A percentile compares a stretch with the other conserved stretches of the same genome.
Evolutionary conservation across 768 basidiomycete species (phyloP).

Genomic region (Rhizopogon salebrosus): DNA sequence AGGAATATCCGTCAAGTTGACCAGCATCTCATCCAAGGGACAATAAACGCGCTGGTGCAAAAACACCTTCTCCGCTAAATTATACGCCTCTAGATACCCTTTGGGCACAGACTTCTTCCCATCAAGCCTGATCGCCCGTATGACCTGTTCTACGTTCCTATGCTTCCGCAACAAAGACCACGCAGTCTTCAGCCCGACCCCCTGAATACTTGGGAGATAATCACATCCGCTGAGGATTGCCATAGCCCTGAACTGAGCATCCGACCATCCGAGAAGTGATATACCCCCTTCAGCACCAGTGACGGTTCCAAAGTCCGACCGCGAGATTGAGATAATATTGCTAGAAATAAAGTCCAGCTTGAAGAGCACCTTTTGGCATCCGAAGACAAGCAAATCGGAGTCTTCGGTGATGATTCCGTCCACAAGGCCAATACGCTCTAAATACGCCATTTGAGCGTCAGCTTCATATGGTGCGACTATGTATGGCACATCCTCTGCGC

Average conservation of each 20-base stretch:
- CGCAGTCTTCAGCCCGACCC: conserved; percentile 93
- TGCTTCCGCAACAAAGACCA: conserved; percentile 75
- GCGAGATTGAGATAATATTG: conserved; percentile 63
- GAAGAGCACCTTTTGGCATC: conserved; percentile 89
- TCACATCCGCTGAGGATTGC: conserved; percentile 92
- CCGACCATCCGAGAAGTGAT: conserved; percentile 85
- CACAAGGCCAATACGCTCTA: conserved; percentile 77
- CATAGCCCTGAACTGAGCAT: conserved; percentile 88
- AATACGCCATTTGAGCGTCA: conserved; percentile 91
- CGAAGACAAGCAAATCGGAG: conserved; percentile 95
- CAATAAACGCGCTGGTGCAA: conserved; percentile 90
- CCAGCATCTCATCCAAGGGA: conserved; percentile 57
- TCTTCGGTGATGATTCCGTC: conserved; percentile 96
- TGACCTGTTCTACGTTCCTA: conserved; percentile 80
- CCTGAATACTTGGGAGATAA: conserved; percentile 85
- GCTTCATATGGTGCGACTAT: conserved; percentile 98
- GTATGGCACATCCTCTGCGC: conserved; percentile 74
- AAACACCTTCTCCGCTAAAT: conserved; percentile 86
- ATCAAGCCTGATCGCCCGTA: conserved; percentile 71
- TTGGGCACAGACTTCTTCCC: conserved; percentile 79
- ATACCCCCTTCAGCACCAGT: conserved; percentile 48
- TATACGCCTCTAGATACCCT: conserved; percentile 71
- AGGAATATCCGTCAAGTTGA: conserved; percentile 62
- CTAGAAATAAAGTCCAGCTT: conserved; percentile 73
- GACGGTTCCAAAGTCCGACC: conserved; percentile 62